phyloP scores from a whole-genome alignment of 257 asterid species.

The Forsythia suspensa region DNA sequence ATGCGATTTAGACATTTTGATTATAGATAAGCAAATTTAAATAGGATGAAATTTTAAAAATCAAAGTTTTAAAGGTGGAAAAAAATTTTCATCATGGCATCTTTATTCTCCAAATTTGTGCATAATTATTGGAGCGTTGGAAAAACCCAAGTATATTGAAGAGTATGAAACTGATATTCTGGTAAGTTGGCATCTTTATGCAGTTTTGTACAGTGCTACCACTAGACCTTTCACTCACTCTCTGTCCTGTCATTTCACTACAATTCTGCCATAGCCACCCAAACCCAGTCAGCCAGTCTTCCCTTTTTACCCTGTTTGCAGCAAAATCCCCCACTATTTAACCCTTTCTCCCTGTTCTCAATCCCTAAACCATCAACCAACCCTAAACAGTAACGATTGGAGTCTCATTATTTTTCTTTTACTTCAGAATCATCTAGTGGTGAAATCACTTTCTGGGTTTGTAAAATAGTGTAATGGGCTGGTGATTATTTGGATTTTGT shows the following conservation, averaged over 20 bases:
- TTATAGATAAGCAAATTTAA: too few species aligned
- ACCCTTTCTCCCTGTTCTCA: constrained; percentile 6
- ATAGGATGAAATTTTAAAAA: too few species aligned
- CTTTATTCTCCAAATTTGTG: background rate
- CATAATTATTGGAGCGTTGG: background rate
- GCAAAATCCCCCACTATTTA: constrained; percentile 20
- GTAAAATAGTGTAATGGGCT: background rate
- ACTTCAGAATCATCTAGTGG: background rate
- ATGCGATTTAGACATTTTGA: too few species aligned
- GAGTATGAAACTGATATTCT: background rate
- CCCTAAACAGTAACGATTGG: constrained; percentile 6
- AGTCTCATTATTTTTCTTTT: too few species aligned
- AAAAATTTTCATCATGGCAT: too few species aligned
- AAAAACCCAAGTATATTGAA: background rate
- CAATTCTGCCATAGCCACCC: constrained; percentile 39
- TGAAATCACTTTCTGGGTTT: background rate
- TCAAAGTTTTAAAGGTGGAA: too few species aligned
- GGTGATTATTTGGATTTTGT: background rate
- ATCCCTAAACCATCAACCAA: background rate
- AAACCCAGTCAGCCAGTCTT: too few species aligned
- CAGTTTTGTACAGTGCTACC: background rate
- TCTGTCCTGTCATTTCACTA: constrained; percentile 63
- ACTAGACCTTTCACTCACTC: constrained; percentile 4
- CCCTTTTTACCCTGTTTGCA: background rate
- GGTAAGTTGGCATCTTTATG: background rate